Evolutionary conservation across 495 filamentous ascomycete species (phyloP), one percentile per base, ranked within the genome.

Genomic region (Lasiosphaeris hirsuta): DNA sequence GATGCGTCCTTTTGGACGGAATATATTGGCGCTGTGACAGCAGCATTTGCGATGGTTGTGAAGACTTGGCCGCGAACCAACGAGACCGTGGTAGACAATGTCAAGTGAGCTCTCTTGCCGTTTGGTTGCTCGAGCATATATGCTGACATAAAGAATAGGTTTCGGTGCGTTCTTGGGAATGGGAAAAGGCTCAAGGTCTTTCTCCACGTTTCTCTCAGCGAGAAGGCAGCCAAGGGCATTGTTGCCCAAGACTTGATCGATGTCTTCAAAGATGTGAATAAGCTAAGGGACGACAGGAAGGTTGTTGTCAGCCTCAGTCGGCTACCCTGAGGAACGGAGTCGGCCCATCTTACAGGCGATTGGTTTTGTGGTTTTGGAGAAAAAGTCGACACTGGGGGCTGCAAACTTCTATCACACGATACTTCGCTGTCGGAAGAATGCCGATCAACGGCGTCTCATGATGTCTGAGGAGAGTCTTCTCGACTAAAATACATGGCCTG

Each of bases 1-100:
- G 70, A 77, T 37, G 64, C 68, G 2, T 47, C 62, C 10, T 76
- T 78, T 36, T 78, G 76, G 76, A 71, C 75, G 9, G 67, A 75
- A 44, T 78, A 78, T 46, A 64, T 72, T 13, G 77, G 76, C 7
- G 68, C 70, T 15, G 66, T 75, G 46, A 70, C 72, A 1, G 60
- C 68, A 30, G 61, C 68, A 7, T 58, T 78, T 38, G 65, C 66
- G 11, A 57, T 37, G 33, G 10, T 78, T 8, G 64, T 75, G 39
- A 73, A 73, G 5, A 61, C 62, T 5, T 65, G 58, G 60, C 73
- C 74, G 2, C 59, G 58, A 51, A 61, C 39, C 7, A 37, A 40
- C 18, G 53, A 58, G 1, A 51, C 41, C 15, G 52, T 77, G 6
- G 53, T 49, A 10, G 54, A 61, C 7, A 56, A 43, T 9, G 45